Evolutionary conservation across 2,329 filamentous ascomycete species (phyloP).

Genomic region (Hymenoscyphus scutula): DNA sequence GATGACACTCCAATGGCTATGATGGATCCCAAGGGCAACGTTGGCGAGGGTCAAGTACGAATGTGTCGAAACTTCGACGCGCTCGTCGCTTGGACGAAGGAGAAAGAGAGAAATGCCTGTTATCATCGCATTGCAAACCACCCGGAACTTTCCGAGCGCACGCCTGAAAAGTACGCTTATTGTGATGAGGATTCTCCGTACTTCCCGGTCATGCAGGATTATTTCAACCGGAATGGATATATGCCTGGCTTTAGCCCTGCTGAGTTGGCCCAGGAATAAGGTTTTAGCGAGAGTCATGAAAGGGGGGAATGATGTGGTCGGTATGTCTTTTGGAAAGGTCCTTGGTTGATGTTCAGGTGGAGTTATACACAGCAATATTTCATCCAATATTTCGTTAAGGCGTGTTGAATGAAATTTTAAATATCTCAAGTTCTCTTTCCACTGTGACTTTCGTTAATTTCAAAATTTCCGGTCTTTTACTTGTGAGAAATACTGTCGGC

Average conservation of each 20-base stretch:
- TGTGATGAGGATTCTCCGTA: slow-evolving; percentile 10
- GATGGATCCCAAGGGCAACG: background rate
- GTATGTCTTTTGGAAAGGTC: no score
- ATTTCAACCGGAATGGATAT: slow-evolving; percentile 8
- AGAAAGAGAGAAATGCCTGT: slow-evolving; percentile 5
- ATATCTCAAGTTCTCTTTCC: no score
- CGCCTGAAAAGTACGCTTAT: slow-evolving; percentile 7
- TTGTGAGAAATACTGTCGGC: no score
- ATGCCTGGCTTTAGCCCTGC: slow-evolving; percentile 2
- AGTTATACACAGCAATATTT: background rate
- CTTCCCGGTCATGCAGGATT: slow-evolving; percentile 7
- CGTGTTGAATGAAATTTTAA: background rate
- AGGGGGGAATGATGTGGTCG: background rate
- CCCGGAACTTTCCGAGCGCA: background rate
- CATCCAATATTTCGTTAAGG: background rate
- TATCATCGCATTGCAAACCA: slow-evolving; percentile 8
- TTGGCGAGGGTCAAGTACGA: slow-evolving; percentile 9
- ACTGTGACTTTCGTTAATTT: no score
- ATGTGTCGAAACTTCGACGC: slow-evolving; percentile 15
- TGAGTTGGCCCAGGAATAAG: background rate
- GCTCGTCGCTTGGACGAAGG: slow-evolving; percentile 9
- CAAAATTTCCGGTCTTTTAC: no score
- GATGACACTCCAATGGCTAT: slow-evolving; percentile 13
- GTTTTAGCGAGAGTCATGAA: background rate
- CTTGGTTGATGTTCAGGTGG: background rate